Evolutionary conservation across 192 early-diverging fungal species (phyloP), one percentile per base, ranked within the genome.

Genomic region (Kappamyces sp.): DNA sequence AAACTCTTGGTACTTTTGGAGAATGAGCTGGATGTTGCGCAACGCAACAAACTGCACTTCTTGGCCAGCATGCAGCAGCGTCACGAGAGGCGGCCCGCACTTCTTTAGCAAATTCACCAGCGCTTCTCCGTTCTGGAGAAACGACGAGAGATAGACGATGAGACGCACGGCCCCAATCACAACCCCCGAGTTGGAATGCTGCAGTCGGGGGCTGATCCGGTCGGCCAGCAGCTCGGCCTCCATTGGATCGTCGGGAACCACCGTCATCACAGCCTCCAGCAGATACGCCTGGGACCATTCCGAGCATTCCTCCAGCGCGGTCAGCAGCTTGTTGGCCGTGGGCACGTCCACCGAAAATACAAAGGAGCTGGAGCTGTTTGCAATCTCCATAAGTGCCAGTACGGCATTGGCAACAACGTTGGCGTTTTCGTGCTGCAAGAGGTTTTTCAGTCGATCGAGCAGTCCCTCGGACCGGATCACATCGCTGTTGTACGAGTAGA

Each of bases 211-310:
- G 40, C 88, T 67, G 38, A 97, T 90, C 54, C 92, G 86, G 64
- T 97, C 94, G 5, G 87, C 86, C 51, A 97, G 64, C 38, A 93
- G 83, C 63, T 97, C 93, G 5, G 94, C 96, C 66, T 97, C 92
- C 2, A 78, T 78, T 0, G 79, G 62, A 50, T 90, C 90, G 74
- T 93, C 88, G 41, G 93, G 93, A 0, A 90, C 85, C 53, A 90
- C 87, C 51, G 86, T 88, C 82, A 95, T 89, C 34, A 99, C 77
- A 3, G 92, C 86, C 61, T 94, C 92, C 40, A 97, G 72, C 44
- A 97, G 91, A 67, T 94, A 97, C 1, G 87, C 87, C 75, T 97
- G 94, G 7, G 90, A 89, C 94, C 94, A 99, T 66, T 99, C 96
- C 48, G 90, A 90, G 72, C 90, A 96, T 73, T 99, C 92, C 68